Percentiles rank a stretch among this genome's conserved stretches.
Conservation (phyloP, 129 eudicot species). For the Pulicaria dysenterica region DNA sequence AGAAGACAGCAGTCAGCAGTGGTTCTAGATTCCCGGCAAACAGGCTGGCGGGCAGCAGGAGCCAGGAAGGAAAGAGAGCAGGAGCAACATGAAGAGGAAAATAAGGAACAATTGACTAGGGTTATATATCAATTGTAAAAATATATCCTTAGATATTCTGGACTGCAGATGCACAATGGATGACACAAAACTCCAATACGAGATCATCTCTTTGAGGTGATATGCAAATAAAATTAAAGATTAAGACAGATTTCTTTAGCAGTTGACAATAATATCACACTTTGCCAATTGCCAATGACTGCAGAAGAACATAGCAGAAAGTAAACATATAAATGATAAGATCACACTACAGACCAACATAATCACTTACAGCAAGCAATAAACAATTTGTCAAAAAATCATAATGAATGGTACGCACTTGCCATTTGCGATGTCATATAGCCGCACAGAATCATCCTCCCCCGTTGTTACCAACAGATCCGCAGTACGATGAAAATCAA, state of each 20-base stretch:
- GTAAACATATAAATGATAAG: not conserved
- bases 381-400: constrained; percentile 21
- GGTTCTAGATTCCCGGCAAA: too few relatives aligned
- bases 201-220: not conserved
- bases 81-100: too few relatives aligned
- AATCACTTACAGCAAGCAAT: not conserved
- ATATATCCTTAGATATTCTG: not conserved
- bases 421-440: constrained; percentile 80
- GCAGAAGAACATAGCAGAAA: not conserved
- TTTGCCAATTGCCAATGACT: not conserved
- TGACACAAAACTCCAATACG: constrained; percentile 6
- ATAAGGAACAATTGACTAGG: too few relatives aligned
- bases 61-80: too few relatives aligned
- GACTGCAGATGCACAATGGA: not conserved
- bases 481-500: constrained; percentile 87
- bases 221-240: not conserved
- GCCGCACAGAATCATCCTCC: constrained; percentile 89
- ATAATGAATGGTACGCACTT: constrained; percentile 54
- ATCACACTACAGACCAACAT: not conserved
- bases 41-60: too few relatives aligned
- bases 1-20: too few relatives aligned
- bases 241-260: not conserved
- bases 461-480: constrained; percentile 84
- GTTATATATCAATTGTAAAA: not conserved
- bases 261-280: not conserved